Percentiles rank a stretch among this genome's conserved stretches.
Evolutionary conservation across 805 yeast species (phyloP).

Genomic region (Metschnikowia gelsemii): DNA sequence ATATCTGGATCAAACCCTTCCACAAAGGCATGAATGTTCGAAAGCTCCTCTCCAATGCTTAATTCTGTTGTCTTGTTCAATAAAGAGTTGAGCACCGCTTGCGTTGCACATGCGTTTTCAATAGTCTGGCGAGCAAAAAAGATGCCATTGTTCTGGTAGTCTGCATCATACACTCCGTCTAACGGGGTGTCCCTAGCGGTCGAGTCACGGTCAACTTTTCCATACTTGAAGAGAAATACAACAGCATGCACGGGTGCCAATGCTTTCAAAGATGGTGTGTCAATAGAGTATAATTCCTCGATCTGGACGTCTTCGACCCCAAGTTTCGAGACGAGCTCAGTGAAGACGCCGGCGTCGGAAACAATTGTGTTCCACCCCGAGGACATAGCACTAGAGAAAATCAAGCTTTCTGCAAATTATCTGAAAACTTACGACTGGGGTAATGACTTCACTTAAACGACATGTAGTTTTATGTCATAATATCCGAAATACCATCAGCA

Average conservation of each 20-base stretch:
- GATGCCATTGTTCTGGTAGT: slow-evolving; percentile 35
- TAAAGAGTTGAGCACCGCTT: slow-evolving; percentile 59
- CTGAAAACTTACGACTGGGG: not conserved
- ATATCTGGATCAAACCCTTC: slow-evolving; percentile 53
- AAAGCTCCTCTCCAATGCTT: slow-evolving; percentile 49
- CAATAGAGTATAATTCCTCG: slow-evolving; percentile 57
- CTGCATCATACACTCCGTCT: slow-evolving; percentile 44
- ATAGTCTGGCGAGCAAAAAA: slow-evolving; percentile 65
- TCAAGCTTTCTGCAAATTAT: not conserved
- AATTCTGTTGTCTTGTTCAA: slow-evolving; percentile 42
- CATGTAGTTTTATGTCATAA: too few species aligned
- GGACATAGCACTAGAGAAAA: slow-evolving; percentile 3
- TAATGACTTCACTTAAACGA: too few species aligned
- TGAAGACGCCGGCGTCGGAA: slow-evolving; percentile 66
- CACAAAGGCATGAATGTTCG: slow-evolving; percentile 49
- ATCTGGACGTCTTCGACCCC: slow-evolving; percentile 54
- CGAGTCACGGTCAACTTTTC: slow-evolving; percentile 36
- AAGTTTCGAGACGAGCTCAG: slow-evolving; percentile 57
- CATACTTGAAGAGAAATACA: slow-evolving; percentile 61
- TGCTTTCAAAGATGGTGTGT: slow-evolving; percentile 37
- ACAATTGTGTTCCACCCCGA: slow-evolving; percentile 62
- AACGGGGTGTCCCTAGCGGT: slow-evolving; percentile 36
- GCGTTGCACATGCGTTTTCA: slow-evolving; percentile 74
- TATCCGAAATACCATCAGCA: too few species aligned
- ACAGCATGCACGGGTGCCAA: slow-evolving; percentile 54